Percentiles rank a stretch among this genome's conserved stretches.
Conservation (phyloP, 2,329 filamentous ascomycete genomes). For the Penicillium sp. region DNA sequence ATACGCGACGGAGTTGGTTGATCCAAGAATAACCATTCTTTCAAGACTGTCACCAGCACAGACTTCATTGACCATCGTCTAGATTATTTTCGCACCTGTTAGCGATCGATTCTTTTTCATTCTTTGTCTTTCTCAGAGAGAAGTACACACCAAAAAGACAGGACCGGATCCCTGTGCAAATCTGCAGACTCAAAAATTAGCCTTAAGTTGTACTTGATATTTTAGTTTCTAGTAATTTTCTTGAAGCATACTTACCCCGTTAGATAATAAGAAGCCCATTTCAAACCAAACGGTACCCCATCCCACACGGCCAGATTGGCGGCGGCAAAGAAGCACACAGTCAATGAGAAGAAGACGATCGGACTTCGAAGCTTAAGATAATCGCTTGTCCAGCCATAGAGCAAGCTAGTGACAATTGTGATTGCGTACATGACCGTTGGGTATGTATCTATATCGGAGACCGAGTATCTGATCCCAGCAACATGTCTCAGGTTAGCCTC, state of each 20-base stretch:
- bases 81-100: neutral
- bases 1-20: slow-evolving; percentile 9
- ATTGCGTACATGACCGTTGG: slow-evolving; percentile 9
- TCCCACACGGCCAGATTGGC: slow-evolving; percentile 8
- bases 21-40: slow-evolving; percentile 9
- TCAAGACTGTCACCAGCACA: slow-evolving; percentile 12
- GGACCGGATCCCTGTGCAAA: slow-evolving; percentile 11
- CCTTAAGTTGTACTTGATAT: neutral
- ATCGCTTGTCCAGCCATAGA: slow-evolving; percentile 11
- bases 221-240: neutral
- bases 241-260: slow-evolving; percentile 1
- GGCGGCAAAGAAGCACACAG: slow-evolving; percentile 9
- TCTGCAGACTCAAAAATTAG: neutral
- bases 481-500: too few species aligned
- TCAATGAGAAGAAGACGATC: slow-evolving; percentile 9
- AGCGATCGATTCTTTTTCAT: neutral
- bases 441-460: slow-evolving; percentile 8
- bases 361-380: slow-evolving; percentile 6
- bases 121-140: too few species aligned
- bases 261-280: slow-evolving; percentile 10
- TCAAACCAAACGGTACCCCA: slow-evolving; percentile 8
- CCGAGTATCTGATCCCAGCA: slow-evolving; percentile 1
- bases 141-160: slow-evolving; percentile 5
- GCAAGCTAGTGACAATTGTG: slow-evolving; percentile 6
- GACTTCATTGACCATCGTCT: slow-evolving; percentile 12